Evolutionary conservation across 495 filamentous ascomycete species (phyloP).

Genomic region (Aeminium ludgeri): DNA sequence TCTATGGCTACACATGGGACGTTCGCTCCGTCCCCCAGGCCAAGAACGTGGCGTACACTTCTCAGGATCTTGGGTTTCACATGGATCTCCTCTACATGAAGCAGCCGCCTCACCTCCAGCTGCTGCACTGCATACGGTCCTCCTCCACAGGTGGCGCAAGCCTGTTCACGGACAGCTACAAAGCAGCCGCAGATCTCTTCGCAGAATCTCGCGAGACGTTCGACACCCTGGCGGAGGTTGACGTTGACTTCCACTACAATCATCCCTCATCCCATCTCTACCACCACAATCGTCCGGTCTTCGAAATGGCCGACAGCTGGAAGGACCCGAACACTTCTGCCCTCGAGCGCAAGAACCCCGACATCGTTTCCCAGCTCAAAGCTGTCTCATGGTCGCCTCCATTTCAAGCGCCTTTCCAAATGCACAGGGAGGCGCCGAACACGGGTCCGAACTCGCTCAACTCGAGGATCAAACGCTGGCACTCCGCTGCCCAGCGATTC

Average conservation of each 20-base stretch:
- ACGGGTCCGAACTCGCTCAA: neutral
- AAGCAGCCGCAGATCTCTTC: conserved; percentile 37
- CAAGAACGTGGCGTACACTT: conserved; percentile 86
- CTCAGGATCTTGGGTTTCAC: conserved; percentile 60
- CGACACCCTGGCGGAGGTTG: conserved; percentile 23
- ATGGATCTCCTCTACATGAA: conserved; percentile 85
- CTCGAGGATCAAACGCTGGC: conserved; percentile 6
- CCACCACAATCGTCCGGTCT: conserved; percentile 37
- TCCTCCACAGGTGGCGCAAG: conserved; percentile 61
- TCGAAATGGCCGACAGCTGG: conserved; percentile 26
- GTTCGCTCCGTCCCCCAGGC: conserved; percentile 58
- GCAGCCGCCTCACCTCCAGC: conserved; percentile 60
- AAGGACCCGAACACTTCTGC: neutral
- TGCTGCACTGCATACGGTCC: conserved; percentile 73
- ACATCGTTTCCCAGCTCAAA: conserved; percentile 7
- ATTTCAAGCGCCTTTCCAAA: conserved; percentile 16
- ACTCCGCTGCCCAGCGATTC: conserved; percentile 30
- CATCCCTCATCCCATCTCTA: conserved; percentile 50
- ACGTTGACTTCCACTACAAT: conserved; percentile 14
- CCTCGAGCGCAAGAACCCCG: conserved; percentile 9
- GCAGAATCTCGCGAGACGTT: conserved; percentile 14
- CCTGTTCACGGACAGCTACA: conserved; percentile 57
- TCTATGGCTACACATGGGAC: conserved; percentile 84
- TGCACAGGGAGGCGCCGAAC: neutral
- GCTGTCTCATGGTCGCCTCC: conserved; percentile 17